Percentiles rank a stretch among this genome's conserved stretches.
Evolutionary conservation across 2,329 filamentous ascomycete species (phyloP).

Genomic region (Microcyclospora tardicrescens): DNA sequence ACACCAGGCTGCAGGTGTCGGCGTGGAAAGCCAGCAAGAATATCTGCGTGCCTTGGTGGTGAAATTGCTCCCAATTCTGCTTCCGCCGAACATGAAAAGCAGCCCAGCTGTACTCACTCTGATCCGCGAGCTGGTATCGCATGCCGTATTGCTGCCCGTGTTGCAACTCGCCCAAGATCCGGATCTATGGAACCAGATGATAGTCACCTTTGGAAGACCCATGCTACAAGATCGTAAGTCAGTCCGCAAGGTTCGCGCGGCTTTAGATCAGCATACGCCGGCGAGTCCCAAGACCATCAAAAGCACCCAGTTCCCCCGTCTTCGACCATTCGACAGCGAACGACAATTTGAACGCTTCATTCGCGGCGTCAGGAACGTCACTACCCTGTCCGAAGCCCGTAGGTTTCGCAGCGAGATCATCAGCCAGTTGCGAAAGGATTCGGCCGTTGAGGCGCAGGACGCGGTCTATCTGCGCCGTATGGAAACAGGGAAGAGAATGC

Average conservation of each 20-base stretch:
- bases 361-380: constrained; percentile 72
- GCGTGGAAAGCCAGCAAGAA: constrained; percentile 73
- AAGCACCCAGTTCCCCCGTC: constrained; percentile 56
- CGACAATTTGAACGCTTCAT: constrained; percentile 91
- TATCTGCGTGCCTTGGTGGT: constrained; percentile 67
- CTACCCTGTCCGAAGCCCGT: constrained; percentile 83
- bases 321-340: constrained; percentile 75
- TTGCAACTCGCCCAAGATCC: constrained; percentile 74
- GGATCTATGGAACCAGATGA: constrained; percentile 93
- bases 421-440: constrained; percentile 80
- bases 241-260: constrained; percentile 79
- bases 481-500: constrained; percentile 78
- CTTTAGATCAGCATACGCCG: constrained; percentile 84
- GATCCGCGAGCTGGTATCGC: constrained; percentile 80
- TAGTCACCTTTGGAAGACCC: constrained; percentile 63
- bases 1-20: constrained; percentile 72
- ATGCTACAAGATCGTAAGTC: constrained; percentile 93
- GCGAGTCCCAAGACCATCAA: constrained; percentile 39
- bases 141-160: constrained; percentile 74
- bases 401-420: constrained; percentile 84
- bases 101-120: constrained; percentile 72
- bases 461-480: constrained; percentile 75
- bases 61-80: constrained; percentile 57
- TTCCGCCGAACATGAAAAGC: constrained; percentile 60
- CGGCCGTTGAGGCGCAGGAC: constrained; percentile 60